Percentiles rank a stretch among this genome's conserved stretches.
Evolutionary conservation across 140 eudicot genomes (phyloP).

Genomic region (Stevia rebaudiana): DNA sequence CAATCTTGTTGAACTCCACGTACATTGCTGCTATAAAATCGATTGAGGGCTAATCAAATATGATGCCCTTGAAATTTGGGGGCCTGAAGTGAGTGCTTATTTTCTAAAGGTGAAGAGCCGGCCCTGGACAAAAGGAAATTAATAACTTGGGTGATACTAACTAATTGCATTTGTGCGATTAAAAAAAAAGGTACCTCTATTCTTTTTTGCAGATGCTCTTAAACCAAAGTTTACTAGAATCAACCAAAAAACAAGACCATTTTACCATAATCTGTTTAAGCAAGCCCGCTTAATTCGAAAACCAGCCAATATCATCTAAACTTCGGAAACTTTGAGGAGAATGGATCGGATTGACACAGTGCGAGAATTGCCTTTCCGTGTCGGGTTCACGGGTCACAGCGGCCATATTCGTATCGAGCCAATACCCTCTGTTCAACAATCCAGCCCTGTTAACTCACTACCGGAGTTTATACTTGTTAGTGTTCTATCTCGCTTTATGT

Average conservation of each 20-base stretch:
- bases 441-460: slow-evolving; percentile 40
- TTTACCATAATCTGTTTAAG: not conserved
- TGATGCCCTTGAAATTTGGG: too few relatives aligned
- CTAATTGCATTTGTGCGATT: too few relatives aligned
- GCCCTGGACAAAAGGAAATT: too few relatives aligned
- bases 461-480: slow-evolving; percentile 87
- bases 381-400: slow-evolving; percentile 84
- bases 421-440: slow-evolving; percentile 67
- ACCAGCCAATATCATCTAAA: not conserved
- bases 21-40: too few relatives aligned
- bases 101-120: too few relatives aligned
- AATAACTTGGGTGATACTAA: too few relatives aligned
- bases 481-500: slow-evolving; percentile 1
- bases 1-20: too few relatives aligned
- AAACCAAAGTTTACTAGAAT: not conserved
- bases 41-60: too few relatives aligned
- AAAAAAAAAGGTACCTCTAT: not conserved
- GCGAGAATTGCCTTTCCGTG: slow-evolving; percentile 69
- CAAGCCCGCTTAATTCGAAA: slow-evolving; percentile 3
- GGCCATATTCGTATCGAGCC: slow-evolving; percentile 90
- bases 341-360: slow-evolving; percentile 71
- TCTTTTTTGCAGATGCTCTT: not conserved
- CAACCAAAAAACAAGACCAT: not conserved
- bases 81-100: too few relatives aligned
- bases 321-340: slow-evolving; percentile 1